Conservation (phyloP, 192 early-diverging fungal genomes). For the Umbelopsis sp. region DNA sequence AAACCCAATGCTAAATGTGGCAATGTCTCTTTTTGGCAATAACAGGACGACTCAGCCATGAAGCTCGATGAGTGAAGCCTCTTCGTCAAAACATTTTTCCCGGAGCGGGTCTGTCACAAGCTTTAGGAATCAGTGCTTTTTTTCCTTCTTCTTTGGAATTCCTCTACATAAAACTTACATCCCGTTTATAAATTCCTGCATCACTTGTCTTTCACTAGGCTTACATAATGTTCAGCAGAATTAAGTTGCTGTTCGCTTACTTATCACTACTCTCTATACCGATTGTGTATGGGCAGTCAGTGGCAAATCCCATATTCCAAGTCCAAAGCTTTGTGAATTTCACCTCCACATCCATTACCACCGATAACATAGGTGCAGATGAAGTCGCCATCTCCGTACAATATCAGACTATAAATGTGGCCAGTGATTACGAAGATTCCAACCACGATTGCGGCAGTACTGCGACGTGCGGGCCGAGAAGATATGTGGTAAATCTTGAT, state of each 20-base stretch:
- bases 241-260: neutral
- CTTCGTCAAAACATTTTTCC: conserved; percentile 6
- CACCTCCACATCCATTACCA: neutral
- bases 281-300: neutral
- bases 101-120: neutral
- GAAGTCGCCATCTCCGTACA: conserved; percentile 17
- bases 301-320: neutral
- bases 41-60: neutral
- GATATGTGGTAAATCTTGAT: conserved; percentile 32
- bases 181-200: neutral
- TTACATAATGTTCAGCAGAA: neutral
- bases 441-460: neutral
- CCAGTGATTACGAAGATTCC: conserved; percentile 20
- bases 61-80: neutral
- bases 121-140: neutral
- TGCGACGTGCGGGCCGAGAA: neutral
- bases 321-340: neutral
- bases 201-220: neutral
- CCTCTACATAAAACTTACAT: neutral
- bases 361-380: too few relatives aligned
- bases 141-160: neutral
- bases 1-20: too few relatives aligned
- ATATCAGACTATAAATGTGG: conserved; percentile 31
- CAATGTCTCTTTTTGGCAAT: conserved; percentile 1
- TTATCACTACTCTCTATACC: neutral